phyloP scores from a whole-genome alignment of 805 yeast species.

The Wickerhamomyces xylosicus region DNA sequence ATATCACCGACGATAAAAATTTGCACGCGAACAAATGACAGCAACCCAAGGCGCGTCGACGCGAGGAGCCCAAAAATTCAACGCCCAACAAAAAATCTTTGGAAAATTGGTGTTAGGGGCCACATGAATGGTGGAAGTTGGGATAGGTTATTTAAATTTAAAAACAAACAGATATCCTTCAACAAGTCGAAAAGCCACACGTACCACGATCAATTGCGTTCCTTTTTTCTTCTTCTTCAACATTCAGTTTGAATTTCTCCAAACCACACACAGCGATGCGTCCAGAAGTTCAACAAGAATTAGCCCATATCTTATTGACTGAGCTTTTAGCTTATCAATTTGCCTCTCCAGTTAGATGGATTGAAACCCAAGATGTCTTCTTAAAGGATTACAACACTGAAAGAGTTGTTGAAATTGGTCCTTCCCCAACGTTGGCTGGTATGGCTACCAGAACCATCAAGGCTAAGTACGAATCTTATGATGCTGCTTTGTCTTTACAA shows the following conservation, averaged over 20 bases:
- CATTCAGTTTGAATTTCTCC: not conserved
- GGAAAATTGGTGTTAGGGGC: too few relatives aligned
- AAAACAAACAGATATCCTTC: too few relatives aligned
- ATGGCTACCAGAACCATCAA: conserved; percentile 98
- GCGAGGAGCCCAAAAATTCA: too few relatives aligned
- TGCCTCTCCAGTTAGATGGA: conserved; percentile 99
- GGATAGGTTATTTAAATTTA: too few relatives aligned
- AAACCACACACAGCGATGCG: conserved; percentile 23
- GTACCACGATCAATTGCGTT: too few relatives aligned
- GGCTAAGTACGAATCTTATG: conserved; percentile 88
- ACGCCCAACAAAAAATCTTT: too few relatives aligned
- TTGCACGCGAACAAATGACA: too few relatives aligned
- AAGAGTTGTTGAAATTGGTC: conserved; percentile 97
- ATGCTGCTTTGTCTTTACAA: conserved; percentile 80
- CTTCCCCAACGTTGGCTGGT: conserved; percentile 96
- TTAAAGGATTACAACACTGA: conserved; percentile 91
- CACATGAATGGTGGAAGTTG: too few relatives aligned
- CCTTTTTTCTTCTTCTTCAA: too few relatives aligned
- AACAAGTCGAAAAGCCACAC: too few relatives aligned
- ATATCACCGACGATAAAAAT: too few relatives aligned
- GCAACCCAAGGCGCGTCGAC: too few relatives aligned
- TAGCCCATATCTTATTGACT: conserved; percentile 87
- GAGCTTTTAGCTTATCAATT: conserved; percentile 97
- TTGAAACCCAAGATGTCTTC: conserved; percentile 97
- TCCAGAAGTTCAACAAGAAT: conserved; percentile 96